These are phyloP conservation scores for Malus asiatica DNA, from an alignment of 306 rosid genomes.

Conservation along the genomic window DNA sequence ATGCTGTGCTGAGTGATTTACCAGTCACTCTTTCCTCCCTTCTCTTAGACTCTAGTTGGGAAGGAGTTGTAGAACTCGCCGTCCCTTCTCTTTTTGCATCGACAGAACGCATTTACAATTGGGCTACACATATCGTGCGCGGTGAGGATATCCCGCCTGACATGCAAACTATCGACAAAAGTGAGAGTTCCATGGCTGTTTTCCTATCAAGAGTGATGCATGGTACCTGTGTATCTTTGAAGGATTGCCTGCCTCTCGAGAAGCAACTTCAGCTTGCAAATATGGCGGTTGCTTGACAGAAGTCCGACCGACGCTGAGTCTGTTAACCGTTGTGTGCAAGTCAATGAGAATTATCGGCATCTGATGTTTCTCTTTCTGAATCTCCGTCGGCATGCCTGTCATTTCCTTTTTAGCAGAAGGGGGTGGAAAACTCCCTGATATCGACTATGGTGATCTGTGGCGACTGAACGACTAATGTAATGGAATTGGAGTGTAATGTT, in stretches of 20 bases:
- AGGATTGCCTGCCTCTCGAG: slow-evolving; percentile 66
- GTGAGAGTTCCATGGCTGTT: slow-evolving; percentile 47
- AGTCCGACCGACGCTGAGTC: neutral
- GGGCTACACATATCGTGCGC: slow-evolving; percentile 22
- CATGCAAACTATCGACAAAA: slow-evolving; percentile 60
- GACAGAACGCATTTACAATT: slow-evolving; percentile 56
- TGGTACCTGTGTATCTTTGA: slow-evolving; percentile 48
- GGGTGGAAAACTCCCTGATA: too few species aligned
- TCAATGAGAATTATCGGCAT: neutral
- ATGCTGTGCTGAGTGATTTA: slow-evolving; percentile 53
- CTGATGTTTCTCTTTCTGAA: too few species aligned
- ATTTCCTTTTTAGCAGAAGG: too few species aligned
- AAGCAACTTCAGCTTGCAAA: slow-evolving; percentile 70
- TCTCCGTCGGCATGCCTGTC: too few species aligned
- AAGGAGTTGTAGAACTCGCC: slow-evolving; percentile 38
- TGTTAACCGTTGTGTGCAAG: neutral
- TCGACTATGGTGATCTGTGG: too few species aligned
- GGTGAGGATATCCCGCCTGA: slow-evolving; percentile 23
- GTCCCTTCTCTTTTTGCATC: slow-evolving; percentile 52
- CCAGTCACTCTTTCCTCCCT: slow-evolving; percentile 76
- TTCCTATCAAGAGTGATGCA: slow-evolving; percentile 48
- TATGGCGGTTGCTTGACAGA: slow-evolving; percentile 39
- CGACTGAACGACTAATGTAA: too few species aligned
- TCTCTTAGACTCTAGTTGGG: slow-evolving; percentile 53
- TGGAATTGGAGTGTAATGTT: too few species aligned